A percentile compares a stretch with the other conserved stretches of the same genome.
phyloP scores from a whole-genome alignment of 352 stramenopile species.

The Pythium coloratum region DNA sequence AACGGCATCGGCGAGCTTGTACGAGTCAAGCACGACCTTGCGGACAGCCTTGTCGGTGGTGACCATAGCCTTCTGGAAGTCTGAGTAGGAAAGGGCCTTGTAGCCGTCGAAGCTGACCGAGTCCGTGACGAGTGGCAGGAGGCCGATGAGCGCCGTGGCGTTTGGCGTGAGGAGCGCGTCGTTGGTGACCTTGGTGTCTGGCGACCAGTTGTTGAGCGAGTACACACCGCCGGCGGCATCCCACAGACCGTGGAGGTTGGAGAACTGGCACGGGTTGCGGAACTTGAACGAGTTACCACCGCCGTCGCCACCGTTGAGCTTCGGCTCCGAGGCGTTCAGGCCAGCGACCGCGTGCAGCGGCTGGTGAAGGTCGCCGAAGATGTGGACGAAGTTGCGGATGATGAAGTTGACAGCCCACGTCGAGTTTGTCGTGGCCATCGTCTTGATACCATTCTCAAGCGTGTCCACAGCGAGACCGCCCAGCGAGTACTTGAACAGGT shows the following conservation, averaged over 20 bases:
- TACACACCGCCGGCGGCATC: constrained; percentile 50
- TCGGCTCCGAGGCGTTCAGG: constrained; percentile 40
- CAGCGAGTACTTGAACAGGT: constrained; percentile 51
- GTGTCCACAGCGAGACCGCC: constrained; percentile 51
- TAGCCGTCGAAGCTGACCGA: constrained; percentile 20
- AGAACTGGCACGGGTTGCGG: constrained; percentile 41
- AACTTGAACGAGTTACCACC: constrained; percentile 69
- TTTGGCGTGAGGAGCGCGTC: constrained; percentile 29
- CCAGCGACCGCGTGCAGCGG: constrained; percentile 54
- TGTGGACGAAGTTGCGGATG: constrained; percentile 70
- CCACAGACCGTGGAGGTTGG: constrained; percentile 70
- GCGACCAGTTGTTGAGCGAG: constrained; percentile 60
- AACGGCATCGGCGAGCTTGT: constrained; percentile 26
- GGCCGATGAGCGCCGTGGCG: constrained; percentile 43
- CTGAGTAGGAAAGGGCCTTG: constrained; percentile 17
- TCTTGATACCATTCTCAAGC: constrained; percentile 29
- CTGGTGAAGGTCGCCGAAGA: constrained; percentile 68
- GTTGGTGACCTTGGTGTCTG: constrained; percentile 15
- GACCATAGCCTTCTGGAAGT: constrained; percentile 20
- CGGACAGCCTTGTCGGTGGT: constrained; percentile 20
- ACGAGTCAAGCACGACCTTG: constrained; percentile 29
- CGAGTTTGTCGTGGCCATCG: constrained; percentile 62
- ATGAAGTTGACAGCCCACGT: constrained; percentile 59
- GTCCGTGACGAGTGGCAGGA: constrained; percentile 19
- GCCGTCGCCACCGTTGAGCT: constrained; percentile 36